Percentiles rank a stretch among this genome's conserved stretches.
These are phyloP conservation scores for Colletotrichum lentis DNA, from an alignment of 2,329 filamentous ascomycete genomes.

Conservation along the genomic window DNA sequence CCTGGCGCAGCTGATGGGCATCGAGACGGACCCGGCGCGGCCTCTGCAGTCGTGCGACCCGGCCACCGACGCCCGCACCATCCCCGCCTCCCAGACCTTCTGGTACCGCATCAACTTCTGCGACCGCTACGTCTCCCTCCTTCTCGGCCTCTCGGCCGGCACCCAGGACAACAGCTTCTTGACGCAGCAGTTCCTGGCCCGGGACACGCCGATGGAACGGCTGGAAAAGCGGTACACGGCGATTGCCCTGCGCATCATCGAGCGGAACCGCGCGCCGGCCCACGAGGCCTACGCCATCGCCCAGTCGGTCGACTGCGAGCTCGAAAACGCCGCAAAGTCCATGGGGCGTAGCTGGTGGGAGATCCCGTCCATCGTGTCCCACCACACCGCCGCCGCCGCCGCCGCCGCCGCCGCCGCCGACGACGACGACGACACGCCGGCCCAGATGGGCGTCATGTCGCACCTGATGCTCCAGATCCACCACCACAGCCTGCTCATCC, in stretches of 20 bases:
- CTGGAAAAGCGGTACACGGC: slow-evolving; percentile 56
- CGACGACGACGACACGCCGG: slow-evolving; percentile 19
- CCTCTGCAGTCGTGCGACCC: slow-evolving; percentile 52
- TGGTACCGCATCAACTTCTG: slow-evolving; percentile 60
- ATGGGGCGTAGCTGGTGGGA: slow-evolving; percentile 61
- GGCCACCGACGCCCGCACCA: slow-evolving; percentile 44
- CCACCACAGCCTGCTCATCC: slow-evolving; percentile 60
- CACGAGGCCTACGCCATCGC: slow-evolving; percentile 52
- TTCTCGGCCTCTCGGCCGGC: slow-evolving; percentile 59
- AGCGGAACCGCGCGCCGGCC: slow-evolving; percentile 53
- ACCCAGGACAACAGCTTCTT: slow-evolving; percentile 53
- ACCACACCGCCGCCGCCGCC: slow-evolving; percentile 37
- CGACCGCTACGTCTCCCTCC: slow-evolving; percentile 61
- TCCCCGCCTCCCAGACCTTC: slow-evolving; percentile 41
- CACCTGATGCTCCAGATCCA: slow-evolving; percentile 58
- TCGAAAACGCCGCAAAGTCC: slow-evolving; percentile 53
- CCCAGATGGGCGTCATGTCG: slow-evolving; percentile 40
- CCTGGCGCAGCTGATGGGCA: slow-evolving; percentile 61
- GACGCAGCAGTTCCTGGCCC: slow-evolving; percentile 41
- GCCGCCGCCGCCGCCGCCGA: too few relatives aligned
- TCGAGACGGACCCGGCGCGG: slow-evolving; percentile 49
- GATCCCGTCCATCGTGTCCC: slow-evolving; percentile 42
- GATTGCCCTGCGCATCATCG: slow-evolving; percentile 55
- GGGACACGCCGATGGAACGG: slow-evolving; percentile 51
- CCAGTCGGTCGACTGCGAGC: slow-evolving; percentile 56